Evolutionary conservation across 352 stramenopile species (phyloP), one percentile per base, ranked within the genome.

Genomic region (Paralagenidium karlingii): DNA sequence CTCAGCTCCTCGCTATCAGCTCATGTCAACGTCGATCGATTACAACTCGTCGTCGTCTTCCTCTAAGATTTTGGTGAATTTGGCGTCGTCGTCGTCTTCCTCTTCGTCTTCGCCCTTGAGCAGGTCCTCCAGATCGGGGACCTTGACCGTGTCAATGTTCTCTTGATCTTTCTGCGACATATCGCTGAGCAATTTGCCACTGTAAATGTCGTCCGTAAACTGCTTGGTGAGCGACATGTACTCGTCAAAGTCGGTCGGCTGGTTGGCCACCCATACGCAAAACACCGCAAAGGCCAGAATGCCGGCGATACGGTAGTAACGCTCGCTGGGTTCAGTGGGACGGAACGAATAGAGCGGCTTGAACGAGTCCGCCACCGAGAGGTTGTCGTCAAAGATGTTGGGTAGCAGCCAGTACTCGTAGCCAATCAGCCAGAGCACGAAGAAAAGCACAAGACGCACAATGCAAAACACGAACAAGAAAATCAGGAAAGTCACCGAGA

Each of bases 151-250:
- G 62, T 98, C 94, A 63, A 98, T 98, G 62, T 97, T 96, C 58
- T 98, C 93, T 59, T 97, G 96, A 51, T 96, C 83, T 61, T 96
- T 91, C 53, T 98, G 93, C 20, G 91, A 96, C 53, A 98, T 97
- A 62, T 99, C 94, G 28, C 86, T 96, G 32, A 99, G 65, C 43
- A 99, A 68, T 45, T 97, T 99, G 49, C 96, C 96, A 24, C 91
- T 96, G 76, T 99, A 99, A 49, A 99, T 92, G 70, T 99, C 96
- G 58, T 97, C 94, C 43, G 98, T 96, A 57, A 99, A 99, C 63
- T 99, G 94, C 57, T 96, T 97, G 51, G 97, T 97, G 22, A 95
- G 82, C 52, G 90, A 69, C 57, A 98, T 96, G 74, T 99, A 98
- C 5, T 95, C 94, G 79, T 99, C 96, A 68, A 99, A 99, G 60